Base-by-base conservation (phyloP, 108 stramenopile genomes). In the Pseudonitzschia delicatissima region DNA sequence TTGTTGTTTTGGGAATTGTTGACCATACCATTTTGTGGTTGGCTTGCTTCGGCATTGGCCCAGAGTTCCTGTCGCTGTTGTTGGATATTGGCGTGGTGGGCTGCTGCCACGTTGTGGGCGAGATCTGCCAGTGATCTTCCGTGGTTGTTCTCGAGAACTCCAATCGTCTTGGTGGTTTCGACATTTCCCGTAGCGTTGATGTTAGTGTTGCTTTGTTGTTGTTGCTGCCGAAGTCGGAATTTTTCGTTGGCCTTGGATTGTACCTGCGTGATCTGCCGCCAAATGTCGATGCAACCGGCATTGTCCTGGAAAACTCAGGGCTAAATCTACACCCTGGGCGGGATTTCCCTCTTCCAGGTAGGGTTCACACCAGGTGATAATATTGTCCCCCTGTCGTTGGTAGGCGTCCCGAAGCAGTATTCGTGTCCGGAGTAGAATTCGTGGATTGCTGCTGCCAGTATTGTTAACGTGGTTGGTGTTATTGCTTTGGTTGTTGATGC, bases 291-390 rank as follows among this genome's bases (percentile, higher is more conserved):
- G 69, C 90, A 94, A 36, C 93, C 93, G 4, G 87, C 85, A 82
- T 88, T 91, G 63, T 94, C 93, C 72, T 94, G 93, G 69, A 94
- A n/a, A 94, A 2, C 84, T 85, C 39, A 94, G 70, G 0, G 93
- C 93, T 48, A 94, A 65, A 64, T 94, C 93, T 9, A 94, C 93
- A n/a, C 89, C 89, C 36, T 53, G 64, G 27, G 57, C 62, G 25
- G 74, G 60, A 48, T 59, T 76, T 1, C 68, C 68, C 31, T 76
- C 74, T 28, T 76, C 68, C 17, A 76, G 72, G 66, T 78, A 88
- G 15, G 93, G 90, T 67, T 94, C 93, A 66, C 89, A 90, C 93
- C 93, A 94, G 13, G 93, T 94, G 66, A 94, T 91, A 52, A 94
- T 94, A 67, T 94, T 91, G 26, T 91, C 90, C 35, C 93, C 93